Evolutionary conservation across 352 stramenopile species (phyloP), one percentile per base, ranked within the genome.

Genomic region (Peronosclerospora sorghi): DNA sequence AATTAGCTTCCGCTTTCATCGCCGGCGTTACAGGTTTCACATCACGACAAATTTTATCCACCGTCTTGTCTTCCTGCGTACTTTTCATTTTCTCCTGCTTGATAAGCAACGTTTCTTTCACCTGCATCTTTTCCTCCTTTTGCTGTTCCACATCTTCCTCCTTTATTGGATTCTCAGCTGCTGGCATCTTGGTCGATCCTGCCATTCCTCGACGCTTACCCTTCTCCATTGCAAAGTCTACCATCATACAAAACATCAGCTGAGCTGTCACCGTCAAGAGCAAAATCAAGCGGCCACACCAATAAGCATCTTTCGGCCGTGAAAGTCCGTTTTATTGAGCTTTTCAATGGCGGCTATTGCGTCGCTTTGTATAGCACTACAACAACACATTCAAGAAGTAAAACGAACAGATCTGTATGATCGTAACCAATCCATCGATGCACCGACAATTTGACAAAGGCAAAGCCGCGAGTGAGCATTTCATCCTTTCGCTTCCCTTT

Each of bases 371-470:
- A 89, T 71, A 8, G 79, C 79, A 46, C 79, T 92, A 43, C 7
- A 61, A 2, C 18, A 60, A 17, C 23, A 46, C 30, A 23, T 37
- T 4, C 10, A 14, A 10, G 29, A 5, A 32, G 14, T 13, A 27
- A 8, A 34, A n/a, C n/a, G n/a, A n/a, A n/a, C n/a, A n/a, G n/a
- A n/a, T n/a, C n/a, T n/a, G n/a, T n/a, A n/a, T n/a, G 6, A 26
- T 26, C 21, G 21, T 26, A 26, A 7, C 36, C 14, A 56, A 19
- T 34, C 21, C 15, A 17, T 1, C 1, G 17, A 7, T 15, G 15
- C 19, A 81, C 79, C 59, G 70, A 92, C 79, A 84, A 92, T 49
- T 75, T 78, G 15, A 92, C 74, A 43, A 92, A 92, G 32, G 79
- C 79, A 51, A 92, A 92, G 46, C 79, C 79, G 32, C 79, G 79